Base-by-base conservation (phyloP, 139 green algal genomes). In the Tetradesmus obliquus region DNA sequence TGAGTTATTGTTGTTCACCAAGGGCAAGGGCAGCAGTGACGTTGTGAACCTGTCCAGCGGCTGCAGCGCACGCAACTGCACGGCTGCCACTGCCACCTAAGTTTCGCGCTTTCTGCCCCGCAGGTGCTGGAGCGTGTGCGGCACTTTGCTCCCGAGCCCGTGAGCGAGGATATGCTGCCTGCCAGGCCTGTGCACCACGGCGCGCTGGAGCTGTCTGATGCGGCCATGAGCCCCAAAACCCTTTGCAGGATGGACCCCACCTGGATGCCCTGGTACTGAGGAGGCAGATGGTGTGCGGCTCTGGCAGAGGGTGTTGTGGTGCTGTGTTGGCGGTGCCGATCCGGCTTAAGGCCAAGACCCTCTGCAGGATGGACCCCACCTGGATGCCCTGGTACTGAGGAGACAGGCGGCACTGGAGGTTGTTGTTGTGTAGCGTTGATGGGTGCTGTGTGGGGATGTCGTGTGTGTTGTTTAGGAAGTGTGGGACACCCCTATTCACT, bases 211-310 rank as follows among this genome's bases (percentile, higher is more conserved):
- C 94, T 99, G 53, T 94, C 99, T 9, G 96, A 97, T 22, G 92
- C 89, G 81, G 98, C 98, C 5, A 92, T 94, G 3, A 90, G 95
- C 32, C 93, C 96, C 17, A 91, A 93, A 45, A 98, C 98, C 91
- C 94, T 99, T 10, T 98, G 97, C 93, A 92, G 94, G 32, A 99
- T 99, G 98, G 98, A 99, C 79, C 94, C 97, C 32, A 98, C 96
- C 0, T 99, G 97, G 97, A 95, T 97, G 86, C 95, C 96, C 12
- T 99, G 97, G 97, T 97, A 97, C 90, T 99, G 79, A 94, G 19
- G 76, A 2, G 76, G 76, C 60, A 71, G 60, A 10, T 71, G 60
- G 12, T 19, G 60, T 71, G 60, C 19, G 19, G 12, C 7, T 71
- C 32, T 20, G 8, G 2, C 2, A 71, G 8, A 3, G 15, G 60